phyloP scores from a whole-genome alignment of 225 moss, liverwort and hornwort species.

The Pseudisothecium myosuroides region DNA sequence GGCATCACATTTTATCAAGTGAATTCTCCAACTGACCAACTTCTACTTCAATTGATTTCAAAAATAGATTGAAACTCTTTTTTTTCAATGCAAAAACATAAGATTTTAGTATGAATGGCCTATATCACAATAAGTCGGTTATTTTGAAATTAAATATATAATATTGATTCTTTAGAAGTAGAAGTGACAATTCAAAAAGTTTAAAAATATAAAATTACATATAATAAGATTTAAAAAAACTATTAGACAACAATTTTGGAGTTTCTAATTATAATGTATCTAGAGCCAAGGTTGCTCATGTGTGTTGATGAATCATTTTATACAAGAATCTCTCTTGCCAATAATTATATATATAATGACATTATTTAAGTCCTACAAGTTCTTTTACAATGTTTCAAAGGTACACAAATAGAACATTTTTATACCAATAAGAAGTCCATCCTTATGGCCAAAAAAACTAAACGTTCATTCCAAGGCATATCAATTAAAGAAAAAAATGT shows the following conservation, averaged over 20 bases:
- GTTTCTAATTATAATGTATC: neutral
- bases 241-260: neutral
- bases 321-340: neutral
- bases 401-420: too few species aligned
- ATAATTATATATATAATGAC: neutral
- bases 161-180: neutral
- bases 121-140: fast-evolving
- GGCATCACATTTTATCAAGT: neutral
- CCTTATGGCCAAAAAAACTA: neutral
- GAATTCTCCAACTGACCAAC: neutral
- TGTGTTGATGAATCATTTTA: neutral
- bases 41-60: neutral
- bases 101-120: neutral
- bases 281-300: neutral
- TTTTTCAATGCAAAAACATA: neutral
- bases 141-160: neutral
- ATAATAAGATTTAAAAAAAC: too few species aligned
- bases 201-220: neutral
- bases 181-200: fast-evolving
- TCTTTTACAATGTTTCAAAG: neutral
- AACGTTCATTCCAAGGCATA: neutral
- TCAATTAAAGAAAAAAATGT: neutral
- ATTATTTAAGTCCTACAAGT: too few species aligned
- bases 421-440: neutral
- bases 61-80: neutral